Evolutionary conservation across 306 rosid species (phyloP).

Genomic region (Sicyos baderoa): DNA sequence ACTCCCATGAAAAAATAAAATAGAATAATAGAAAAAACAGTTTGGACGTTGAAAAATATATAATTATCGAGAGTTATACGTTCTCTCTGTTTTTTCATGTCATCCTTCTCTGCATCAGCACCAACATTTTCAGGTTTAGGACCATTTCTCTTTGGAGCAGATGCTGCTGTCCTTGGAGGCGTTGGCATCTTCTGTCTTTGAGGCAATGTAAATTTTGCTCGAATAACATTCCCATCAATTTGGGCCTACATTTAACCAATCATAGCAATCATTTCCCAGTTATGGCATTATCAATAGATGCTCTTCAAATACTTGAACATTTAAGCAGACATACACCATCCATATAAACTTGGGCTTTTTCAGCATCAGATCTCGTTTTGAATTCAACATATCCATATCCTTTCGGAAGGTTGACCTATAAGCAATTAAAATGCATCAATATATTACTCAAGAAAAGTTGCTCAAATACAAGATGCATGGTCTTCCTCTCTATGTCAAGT

Average conservation of each 20-base stretch:
- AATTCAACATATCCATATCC: slow-evolving; percentile 92
- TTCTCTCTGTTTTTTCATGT: slow-evolving; percentile 68
- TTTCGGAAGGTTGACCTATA: slow-evolving; percentile 86
- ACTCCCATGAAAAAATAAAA: neutral
- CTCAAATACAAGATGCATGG: slow-evolving; percentile 17
- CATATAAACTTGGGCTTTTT: slow-evolving; percentile 74
- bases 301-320: slow-evolving; percentile 13
- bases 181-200: slow-evolving; percentile 71
- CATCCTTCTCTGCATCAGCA: slow-evolving; percentile 76
- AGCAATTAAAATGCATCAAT: slow-evolving; percentile 4
- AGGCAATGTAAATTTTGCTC: slow-evolving; percentile 86
- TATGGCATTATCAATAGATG: neutral
- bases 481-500: too few relatives aligned
- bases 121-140: slow-evolving; percentile 59
- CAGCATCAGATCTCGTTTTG: slow-evolving; percentile 84
- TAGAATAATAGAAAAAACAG: neutral
- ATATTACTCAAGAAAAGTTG: neutral
- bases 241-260: slow-evolving; percentile 32
- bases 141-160: slow-evolving; percentile 61
- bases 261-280: slow-evolving; percentile 11
- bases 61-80: slow-evolving; percentile 31
- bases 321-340: slow-evolving; percentile 69
- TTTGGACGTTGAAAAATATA: neutral
- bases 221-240: slow-evolving; percentile 85
- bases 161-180: slow-evolving; percentile 51